phyloP scores from a whole-genome alignment of 2,329 filamentous ascomycete species.

The Rosellinia necatrix region DNA sequence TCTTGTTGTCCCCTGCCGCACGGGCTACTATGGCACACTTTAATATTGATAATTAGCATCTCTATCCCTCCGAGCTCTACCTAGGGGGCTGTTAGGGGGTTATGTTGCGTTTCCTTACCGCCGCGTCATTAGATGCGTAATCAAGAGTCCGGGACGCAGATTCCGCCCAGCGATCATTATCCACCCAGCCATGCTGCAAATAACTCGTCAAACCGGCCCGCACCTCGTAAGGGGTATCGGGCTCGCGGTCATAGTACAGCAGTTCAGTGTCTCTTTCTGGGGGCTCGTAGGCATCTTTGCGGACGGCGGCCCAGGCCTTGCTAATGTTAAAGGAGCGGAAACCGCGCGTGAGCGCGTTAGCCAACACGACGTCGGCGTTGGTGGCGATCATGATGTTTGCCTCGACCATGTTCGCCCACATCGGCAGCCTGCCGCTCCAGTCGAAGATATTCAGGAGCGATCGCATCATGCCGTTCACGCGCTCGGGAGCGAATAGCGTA shows the following conservation, averaged over 20 bases:
- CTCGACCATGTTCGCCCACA: slow-evolving; percentile 55
- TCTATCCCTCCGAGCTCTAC: too few relatives aligned
- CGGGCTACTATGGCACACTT: slow-evolving; percentile 46
- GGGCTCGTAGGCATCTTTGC: slow-evolving; percentile 50
- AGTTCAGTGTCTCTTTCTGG: slow-evolving; percentile 49
- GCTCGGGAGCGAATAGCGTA: slow-evolving; percentile 51
- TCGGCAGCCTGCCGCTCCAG: slow-evolving; percentile 51
- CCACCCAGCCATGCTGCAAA: slow-evolving; percentile 50
- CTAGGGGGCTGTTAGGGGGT: background rate
- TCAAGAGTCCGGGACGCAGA: slow-evolving; percentile 52
- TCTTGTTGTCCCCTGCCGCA: slow-evolving; percentile 42
- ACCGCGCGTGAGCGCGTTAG: slow-evolving; percentile 50
- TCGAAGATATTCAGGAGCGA: slow-evolving; percentile 51
- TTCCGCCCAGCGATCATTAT: slow-evolving; percentile 54
- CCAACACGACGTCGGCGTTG: slow-evolving; percentile 52
- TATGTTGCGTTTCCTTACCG: slow-evolving; percentile 34
- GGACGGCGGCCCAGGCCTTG: slow-evolving; percentile 50
- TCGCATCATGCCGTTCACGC: slow-evolving; percentile 53
- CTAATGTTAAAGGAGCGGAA: slow-evolving; percentile 49
- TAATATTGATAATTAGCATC: background rate
- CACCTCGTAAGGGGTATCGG: slow-evolving; percentile 50
- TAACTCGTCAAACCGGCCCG: slow-evolving; percentile 52
- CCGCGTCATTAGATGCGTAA: slow-evolving; percentile 53
- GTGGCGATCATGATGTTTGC: slow-evolving; percentile 58
- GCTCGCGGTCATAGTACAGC: slow-evolving; percentile 53